These are phyloP conservation scores for Hypoxylon lenormandii DNA, from an alignment of 495 filamentous ascomycete genomes.

Conservation along the genomic window DNA sequence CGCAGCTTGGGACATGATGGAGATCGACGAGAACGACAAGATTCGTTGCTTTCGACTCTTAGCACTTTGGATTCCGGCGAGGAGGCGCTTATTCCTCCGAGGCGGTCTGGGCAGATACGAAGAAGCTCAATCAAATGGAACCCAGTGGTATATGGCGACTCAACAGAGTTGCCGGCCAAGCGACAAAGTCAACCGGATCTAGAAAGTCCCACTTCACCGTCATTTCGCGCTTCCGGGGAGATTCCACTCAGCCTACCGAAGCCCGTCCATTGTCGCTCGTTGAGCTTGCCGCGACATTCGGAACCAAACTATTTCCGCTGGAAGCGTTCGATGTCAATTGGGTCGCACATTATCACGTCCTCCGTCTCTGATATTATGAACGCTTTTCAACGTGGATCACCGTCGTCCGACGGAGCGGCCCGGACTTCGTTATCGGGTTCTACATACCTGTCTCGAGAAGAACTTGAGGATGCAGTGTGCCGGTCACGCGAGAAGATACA, in stretches of 20 bases:
- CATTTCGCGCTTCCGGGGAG: neutral
- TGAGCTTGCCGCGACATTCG: conserved; percentile 14
- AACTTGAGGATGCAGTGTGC: conserved; percentile 48
- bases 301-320: conserved; percentile 6
- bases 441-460: conserved; percentile 30
- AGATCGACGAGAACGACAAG: conserved; percentile 39
- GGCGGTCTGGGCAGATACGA: conserved; percentile 8
- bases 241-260: conserved; percentile 21
- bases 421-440: conserved; percentile 29
- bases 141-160: conserved; percentile 47
- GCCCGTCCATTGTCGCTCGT: conserved; percentile 6
- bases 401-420: conserved; percentile 6
- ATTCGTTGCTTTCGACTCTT: conserved; percentile 49
- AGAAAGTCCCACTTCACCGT: conserved; percentile 16
- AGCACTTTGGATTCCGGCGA: conserved; percentile 43
- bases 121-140: conserved; percentile 55
- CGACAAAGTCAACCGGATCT: conserved; percentile 4
- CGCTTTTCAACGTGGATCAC: conserved; percentile 47
- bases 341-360: conserved; percentile 9
- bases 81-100: conserved; percentile 7
- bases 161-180: neutral
- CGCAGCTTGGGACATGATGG: conserved; percentile 46
- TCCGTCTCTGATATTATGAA: conserved; percentile 43
- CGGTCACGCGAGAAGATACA: conserved; percentile 67
- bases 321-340: conserved; percentile 22